Evolutionary conservation across 768 basidiomycete species (phyloP).

Genomic region (Tylopilus subfusipes): DNA sequence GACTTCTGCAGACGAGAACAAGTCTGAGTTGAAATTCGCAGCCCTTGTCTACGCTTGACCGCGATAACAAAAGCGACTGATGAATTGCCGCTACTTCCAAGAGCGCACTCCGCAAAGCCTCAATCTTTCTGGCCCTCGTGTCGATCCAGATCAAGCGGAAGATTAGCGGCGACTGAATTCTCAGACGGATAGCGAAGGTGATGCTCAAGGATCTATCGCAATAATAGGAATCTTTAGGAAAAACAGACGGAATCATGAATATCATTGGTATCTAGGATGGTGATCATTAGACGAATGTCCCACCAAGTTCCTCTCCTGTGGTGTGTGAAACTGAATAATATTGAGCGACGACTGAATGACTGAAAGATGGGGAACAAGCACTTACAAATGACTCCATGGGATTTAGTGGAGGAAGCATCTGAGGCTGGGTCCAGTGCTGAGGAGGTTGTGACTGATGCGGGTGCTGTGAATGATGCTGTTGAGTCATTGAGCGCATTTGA

Average conservation of each 20-base stretch:
- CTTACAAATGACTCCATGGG: constrained; percentile 67
- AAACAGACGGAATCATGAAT: constrained; percentile 29
- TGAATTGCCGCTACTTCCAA: constrained; percentile 42
- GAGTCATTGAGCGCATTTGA: constrained; percentile 50
- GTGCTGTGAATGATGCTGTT: constrained; percentile 36
- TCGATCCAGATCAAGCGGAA: constrained; percentile 40
- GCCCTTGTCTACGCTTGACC: constrained; percentile 26
- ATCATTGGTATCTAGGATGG: constrained; percentile 51
- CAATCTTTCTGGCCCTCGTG: constrained; percentile 36
- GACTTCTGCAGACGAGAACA: constrained; percentile 18
- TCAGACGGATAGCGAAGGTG: constrained; percentile 44
- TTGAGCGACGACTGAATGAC: constrained; percentile 9
- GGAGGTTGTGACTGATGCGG: constrained; percentile 22
- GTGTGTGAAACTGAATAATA: constrained; percentile 25
- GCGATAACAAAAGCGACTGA: constrained; percentile 39
- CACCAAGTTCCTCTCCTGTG: constrained; percentile 48
- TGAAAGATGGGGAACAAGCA: constrained; percentile 6
- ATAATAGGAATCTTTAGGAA: constrained; percentile 39
- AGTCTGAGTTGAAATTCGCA: constrained; percentile 35
- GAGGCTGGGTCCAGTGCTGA: constrained; percentile 53
- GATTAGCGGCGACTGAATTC: constrained; percentile 42
- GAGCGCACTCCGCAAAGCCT: constrained; percentile 38
- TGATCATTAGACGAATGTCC: constrained; percentile 47
- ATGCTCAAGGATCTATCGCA: constrained; percentile 45
- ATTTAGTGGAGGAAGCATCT: constrained; percentile 44